phyloP scores from a whole-genome alignment of 2,329 filamentous ascomycete species.

The Graphiopsis chlorocephala region DNA sequence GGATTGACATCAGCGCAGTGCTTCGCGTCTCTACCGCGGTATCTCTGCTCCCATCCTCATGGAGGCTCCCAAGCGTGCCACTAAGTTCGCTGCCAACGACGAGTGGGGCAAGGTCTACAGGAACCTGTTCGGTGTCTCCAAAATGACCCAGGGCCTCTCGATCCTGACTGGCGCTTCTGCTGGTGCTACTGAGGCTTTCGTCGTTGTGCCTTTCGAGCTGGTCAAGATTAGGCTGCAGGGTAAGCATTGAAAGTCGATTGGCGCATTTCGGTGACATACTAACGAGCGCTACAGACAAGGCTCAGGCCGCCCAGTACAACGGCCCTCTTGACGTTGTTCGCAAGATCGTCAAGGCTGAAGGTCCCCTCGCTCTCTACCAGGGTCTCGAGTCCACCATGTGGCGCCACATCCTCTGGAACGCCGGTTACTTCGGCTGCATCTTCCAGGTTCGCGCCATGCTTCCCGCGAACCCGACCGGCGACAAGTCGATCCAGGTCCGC shows the following conservation, averaged over 20 bases:
- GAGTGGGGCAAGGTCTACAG: slow-evolving; percentile 96
- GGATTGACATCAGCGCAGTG: slow-evolving; percentile 42
- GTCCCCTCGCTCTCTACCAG: slow-evolving; percentile 87
- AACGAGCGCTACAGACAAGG: slow-evolving; percentile 61
- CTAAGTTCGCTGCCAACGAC: slow-evolving; percentile 98
- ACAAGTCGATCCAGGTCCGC: slow-evolving; percentile 74
- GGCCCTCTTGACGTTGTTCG: slow-evolving; percentile 76
- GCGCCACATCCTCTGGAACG: slow-evolving; percentile 93
- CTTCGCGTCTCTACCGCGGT: slow-evolving; percentile 89
- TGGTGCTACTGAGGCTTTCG: slow-evolving; percentile 91
- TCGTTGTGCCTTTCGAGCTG: slow-evolving; percentile 96
- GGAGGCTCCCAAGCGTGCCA: slow-evolving; percentile 92
- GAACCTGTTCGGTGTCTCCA: slow-evolving; percentile 73
- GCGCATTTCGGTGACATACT: background rate
- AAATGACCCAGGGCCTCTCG: slow-evolving; percentile 90
- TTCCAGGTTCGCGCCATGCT: slow-evolving; percentile 89
- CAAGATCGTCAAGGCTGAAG: slow-evolving; percentile 82
- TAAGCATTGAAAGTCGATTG: slow-evolving; percentile 16
- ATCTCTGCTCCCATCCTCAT: slow-evolving; percentile 95
- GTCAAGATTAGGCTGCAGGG: slow-evolving; percentile 94
- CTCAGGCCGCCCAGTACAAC: slow-evolving; percentile 82
- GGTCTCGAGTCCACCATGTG: slow-evolving; percentile 95
- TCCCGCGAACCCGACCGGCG: slow-evolving; percentile 65
- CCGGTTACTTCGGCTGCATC: slow-evolving; percentile 96
- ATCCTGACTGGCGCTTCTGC: slow-evolving; percentile 91